Evolutionary conservation across 2,329 filamentous ascomycete species (phyloP).

Genomic region (Fusarium poae): DNA sequence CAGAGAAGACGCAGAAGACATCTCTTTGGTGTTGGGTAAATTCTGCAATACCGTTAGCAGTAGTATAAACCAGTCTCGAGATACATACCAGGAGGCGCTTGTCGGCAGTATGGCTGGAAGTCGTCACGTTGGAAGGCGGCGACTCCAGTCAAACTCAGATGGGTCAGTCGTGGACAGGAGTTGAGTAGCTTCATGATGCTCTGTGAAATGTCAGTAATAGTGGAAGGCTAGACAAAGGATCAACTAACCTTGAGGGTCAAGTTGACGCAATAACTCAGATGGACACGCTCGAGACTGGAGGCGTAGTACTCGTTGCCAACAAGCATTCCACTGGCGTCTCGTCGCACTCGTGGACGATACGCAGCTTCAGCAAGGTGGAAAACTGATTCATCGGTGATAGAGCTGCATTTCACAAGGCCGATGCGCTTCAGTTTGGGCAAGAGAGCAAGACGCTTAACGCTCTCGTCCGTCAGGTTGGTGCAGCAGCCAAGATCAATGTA

Average conservation of each 20-base stretch:
- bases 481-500: conserved; percentile 99
- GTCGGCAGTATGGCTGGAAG: conserved; percentile 85
- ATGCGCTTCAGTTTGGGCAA: conserved; percentile 95
- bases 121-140: conserved; percentile 90
- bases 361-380: conserved; percentile 82
- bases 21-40: conserved; percentile 96
- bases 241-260: conserved; percentile 80
- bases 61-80: background rate
- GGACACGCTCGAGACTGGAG: conserved; percentile 87
- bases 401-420: conserved; percentile 91
- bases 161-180: conserved; percentile 90
- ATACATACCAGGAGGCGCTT: conserved; percentile 77
- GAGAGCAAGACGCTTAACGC: conserved; percentile 84
- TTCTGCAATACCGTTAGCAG: conserved; percentile 65
- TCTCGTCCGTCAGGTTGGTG: conserved; percentile 85
- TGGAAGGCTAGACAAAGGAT: background rate
- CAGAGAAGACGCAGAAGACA: conserved; percentile 98
- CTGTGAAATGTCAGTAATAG: conserved; percentile 60
- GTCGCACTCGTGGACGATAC: conserved; percentile 63
- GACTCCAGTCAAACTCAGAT: conserved; percentile 94
- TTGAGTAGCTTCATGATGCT: conserved; percentile 92
- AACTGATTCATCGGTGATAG: conserved; percentile 92
- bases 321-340: conserved; percentile 62
- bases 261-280: conserved; percentile 93
- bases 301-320: conserved; percentile 67